Evolutionary conservation across 2,329 filamentous ascomycete genomes (phyloP).

Genomic region (Hirsutella minnesotensis): DNA sequence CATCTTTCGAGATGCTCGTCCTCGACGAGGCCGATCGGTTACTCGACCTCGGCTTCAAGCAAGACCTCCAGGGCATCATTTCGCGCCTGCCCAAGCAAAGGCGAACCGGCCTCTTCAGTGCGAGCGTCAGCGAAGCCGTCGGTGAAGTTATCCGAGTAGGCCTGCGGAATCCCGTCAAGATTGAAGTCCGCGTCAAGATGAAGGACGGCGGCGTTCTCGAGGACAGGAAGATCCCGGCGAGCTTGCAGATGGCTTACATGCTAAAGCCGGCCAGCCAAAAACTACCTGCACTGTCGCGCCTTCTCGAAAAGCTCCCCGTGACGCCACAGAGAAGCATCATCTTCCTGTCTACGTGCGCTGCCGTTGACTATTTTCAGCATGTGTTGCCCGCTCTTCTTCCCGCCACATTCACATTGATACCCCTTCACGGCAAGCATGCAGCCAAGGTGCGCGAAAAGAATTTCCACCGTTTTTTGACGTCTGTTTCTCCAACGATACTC

Average conservation of each 20-base stretch:
- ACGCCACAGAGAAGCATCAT: constrained; percentile 76
- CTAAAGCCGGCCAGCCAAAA: constrained; percentile 67
- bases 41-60: constrained; percentile 87
- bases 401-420: constrained; percentile 55
- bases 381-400: constrained; percentile 65
- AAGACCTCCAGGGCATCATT: constrained; percentile 77
- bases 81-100: constrained; percentile 81
- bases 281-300: constrained; percentile 57
- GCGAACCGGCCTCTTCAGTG: constrained; percentile 86
- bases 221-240: constrained; percentile 82
- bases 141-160: constrained; percentile 87
- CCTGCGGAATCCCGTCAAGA: constrained; percentile 85
- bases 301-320: constrained; percentile 59
- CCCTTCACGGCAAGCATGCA: constrained; percentile 85
- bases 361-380: constrained; percentile 87
- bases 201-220: constrained; percentile 53
- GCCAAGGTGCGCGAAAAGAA: constrained; percentile 82
- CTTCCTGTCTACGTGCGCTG: constrained; percentile 87
- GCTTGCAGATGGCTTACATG: constrained; percentile 83
- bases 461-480: constrained; percentile 66
- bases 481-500: constrained; percentile 65
- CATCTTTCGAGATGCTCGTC: constrained; percentile 83
- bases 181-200: constrained; percentile 82
- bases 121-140: constrained; percentile 90
- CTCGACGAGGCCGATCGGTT: constrained; percentile 91